Conservation (phyloP, 768 basidiomycete species). For the Mycena leptocephala region DNA sequence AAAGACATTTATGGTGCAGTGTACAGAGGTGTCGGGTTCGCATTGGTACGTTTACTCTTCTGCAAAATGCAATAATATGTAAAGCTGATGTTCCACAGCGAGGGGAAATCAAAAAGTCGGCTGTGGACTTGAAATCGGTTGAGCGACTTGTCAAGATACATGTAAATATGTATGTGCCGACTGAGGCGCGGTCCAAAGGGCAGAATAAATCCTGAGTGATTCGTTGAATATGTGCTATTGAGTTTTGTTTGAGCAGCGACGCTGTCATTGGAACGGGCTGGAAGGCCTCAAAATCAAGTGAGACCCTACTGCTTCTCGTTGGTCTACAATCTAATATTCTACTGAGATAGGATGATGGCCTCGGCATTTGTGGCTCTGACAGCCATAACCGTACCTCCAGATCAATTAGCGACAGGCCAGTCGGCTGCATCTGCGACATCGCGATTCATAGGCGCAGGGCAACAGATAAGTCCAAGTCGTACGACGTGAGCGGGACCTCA, state of each 20-base stretch:
- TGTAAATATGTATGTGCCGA: conserved; percentile 61
- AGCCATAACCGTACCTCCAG: background rate
- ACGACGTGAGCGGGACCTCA: background rate
- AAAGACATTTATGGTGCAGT: conserved; percentile 65
- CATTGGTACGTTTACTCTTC: conserved; percentile 56
- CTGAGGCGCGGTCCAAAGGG: conserved; percentile 18
- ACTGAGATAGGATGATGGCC: too few relatives aligned
- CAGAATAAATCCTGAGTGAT: conserved; percentile 14
- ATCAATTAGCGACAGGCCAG: background rate
- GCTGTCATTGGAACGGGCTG: too few relatives aligned
- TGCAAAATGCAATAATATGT: background rate
- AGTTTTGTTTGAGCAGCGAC: too few relatives aligned
- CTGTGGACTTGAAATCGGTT: conserved; percentile 54
- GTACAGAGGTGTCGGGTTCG: conserved; percentile 66
- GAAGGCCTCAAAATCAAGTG: too few relatives aligned
- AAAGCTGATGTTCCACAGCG: conserved; percentile 50
- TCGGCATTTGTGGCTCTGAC: too few relatives aligned
- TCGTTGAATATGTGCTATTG: background rate
- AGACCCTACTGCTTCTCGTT: too few relatives aligned
- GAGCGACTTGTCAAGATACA: conserved; percentile 61
- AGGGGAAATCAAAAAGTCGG: conserved; percentile 55
- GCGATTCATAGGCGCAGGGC: background rate
- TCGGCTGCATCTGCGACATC: background rate
- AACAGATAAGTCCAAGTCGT: background rate
- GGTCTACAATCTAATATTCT: too few relatives aligned